Percentiles rank a stretch among this genome's conserved stretches.
These are phyloP conservation scores for Malassezia brasiliensis DNA, from an alignment of 1,284 basidiomycete genomes.

Conservation along the genomic window DNA sequence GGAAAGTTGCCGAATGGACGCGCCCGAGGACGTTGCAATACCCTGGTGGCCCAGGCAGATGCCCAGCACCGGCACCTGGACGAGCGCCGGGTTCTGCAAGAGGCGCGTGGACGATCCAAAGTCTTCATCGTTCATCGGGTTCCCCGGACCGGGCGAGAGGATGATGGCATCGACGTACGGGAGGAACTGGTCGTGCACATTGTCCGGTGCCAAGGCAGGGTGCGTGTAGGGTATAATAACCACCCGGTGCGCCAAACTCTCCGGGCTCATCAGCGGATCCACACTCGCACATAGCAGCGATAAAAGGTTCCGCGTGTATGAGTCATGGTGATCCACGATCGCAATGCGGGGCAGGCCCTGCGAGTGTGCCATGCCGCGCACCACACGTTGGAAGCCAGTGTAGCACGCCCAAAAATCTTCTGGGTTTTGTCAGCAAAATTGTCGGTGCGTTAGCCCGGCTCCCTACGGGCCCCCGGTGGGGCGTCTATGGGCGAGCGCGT, in stretches of 20 bases:
- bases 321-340: constrained; percentile 45
- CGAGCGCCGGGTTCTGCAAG: constrained; percentile 22
- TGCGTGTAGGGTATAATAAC: constrained; percentile 41
- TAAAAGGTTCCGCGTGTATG: constrained; percentile 44
- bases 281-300: constrained; percentile 22
- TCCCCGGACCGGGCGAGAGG: constrained; percentile 42
- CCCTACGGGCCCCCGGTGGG: too few relatives aligned
- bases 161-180: constrained; percentile 42
- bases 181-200: constrained; percentile 26
- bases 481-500: too few relatives aligned
- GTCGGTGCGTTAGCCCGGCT: background rate
- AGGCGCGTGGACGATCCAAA: constrained; percentile 35
- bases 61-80: constrained; percentile 63
- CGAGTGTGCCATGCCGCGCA: background rate
- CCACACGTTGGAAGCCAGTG: background rate
- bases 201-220: constrained; percentile 21
- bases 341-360: constrained; percentile 32
- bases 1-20: constrained; percentile 36
- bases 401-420: background rate
- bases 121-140: constrained; percentile 27
- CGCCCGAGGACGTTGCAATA: constrained; percentile 68
- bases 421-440: background rate
- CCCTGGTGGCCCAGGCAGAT: constrained; percentile 90
- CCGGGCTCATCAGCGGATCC: background rate
- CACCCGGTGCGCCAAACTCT: constrained; percentile 21